These are phyloP conservation scores for Solanum corneliomulleri DNA, from an alignment of 257 asterid species.

Conservation along the genomic window DNA sequence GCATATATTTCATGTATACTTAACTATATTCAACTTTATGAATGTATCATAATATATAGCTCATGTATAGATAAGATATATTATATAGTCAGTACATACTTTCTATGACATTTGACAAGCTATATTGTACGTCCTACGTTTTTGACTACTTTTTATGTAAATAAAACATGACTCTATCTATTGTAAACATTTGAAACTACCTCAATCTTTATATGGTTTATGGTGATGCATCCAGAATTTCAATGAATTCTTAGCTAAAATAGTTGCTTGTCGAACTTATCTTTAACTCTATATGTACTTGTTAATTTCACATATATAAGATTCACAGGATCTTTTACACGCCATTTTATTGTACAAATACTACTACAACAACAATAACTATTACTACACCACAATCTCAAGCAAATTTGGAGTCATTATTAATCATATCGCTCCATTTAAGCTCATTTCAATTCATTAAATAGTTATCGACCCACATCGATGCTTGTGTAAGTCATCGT, in stretches of 20 bases:
- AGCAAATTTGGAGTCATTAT: neutral
- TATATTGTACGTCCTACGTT: neutral
- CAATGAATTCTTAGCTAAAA: neutral
- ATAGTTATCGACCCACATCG: constrained; percentile 13
- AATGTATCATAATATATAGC: too few species aligned
- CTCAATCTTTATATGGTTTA: neutral
- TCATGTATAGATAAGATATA: neutral
- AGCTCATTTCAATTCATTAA: neutral
- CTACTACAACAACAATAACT: neutral
- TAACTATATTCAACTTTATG: neutral
- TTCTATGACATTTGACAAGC: neutral
- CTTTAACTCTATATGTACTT: neutral
- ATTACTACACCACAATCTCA: neutral
- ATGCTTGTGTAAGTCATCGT: constrained; percentile 14
- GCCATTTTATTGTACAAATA: neutral
- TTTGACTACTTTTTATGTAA: neutral
- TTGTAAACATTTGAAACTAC: neutral
- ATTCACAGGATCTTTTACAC: neutral
- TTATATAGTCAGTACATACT: neutral
- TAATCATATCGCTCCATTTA: neutral
- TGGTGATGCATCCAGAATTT: neutral
- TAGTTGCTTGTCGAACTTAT: neutral
- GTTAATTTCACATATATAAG: neutral
- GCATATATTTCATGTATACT: neutral
- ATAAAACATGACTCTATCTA: neutral